Conservation (phyloP, 208 protist species). For the Trypanosoma mega region DNA sequence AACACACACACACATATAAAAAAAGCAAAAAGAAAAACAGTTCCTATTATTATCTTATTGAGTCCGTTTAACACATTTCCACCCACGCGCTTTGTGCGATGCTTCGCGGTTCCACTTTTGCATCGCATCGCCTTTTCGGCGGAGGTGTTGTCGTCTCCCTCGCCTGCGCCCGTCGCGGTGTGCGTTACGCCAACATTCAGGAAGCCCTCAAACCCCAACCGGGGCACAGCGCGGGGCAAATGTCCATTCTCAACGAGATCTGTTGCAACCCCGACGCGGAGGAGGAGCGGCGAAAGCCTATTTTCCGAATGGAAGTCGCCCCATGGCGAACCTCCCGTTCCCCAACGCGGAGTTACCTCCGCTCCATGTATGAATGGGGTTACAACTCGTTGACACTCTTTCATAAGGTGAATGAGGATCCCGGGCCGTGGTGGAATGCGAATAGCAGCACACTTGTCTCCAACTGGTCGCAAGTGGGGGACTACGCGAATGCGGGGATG, state of each 20-base stretch:
- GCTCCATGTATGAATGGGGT: slow-evolving; percentile 82
- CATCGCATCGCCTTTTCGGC: neutral
- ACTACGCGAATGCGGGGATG: slow-evolving; percentile 87
- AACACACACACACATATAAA: too few relatives aligned
- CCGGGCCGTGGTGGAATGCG: slow-evolving; percentile 87
- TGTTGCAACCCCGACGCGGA: slow-evolving; percentile 85
- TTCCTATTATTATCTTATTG: too few relatives aligned
- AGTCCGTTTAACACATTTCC: too few relatives aligned
- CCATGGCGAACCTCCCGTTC: slow-evolving; percentile 17
- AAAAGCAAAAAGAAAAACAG: too few relatives aligned
- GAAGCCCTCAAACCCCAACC: slow-evolving; percentile 74
- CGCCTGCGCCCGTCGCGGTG: slow-evolving; percentile 38
- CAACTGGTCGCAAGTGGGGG: slow-evolving; percentile 87
- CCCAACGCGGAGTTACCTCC: slow-evolving; percentile 45
- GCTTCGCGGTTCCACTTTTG: neutral
- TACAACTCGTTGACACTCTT: slow-evolving; percentile 89
- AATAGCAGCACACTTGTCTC: slow-evolving; percentile 83
- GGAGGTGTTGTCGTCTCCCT: too few relatives aligned
- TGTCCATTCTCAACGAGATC: slow-evolving; percentile 84
- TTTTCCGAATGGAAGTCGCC: slow-evolving; percentile 71
- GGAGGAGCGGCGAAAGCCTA: slow-evolving; percentile 80
- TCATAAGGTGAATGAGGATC: slow-evolving; percentile 84
- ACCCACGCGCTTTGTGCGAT: too few relatives aligned
- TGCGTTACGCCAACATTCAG: slow-evolving; percentile 81
- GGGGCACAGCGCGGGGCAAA: slow-evolving; percentile 78